Evolutionary conservation across 768 basidiomycete species (phyloP).

Genomic region (Rhizopogon vinicolor): DNA sequence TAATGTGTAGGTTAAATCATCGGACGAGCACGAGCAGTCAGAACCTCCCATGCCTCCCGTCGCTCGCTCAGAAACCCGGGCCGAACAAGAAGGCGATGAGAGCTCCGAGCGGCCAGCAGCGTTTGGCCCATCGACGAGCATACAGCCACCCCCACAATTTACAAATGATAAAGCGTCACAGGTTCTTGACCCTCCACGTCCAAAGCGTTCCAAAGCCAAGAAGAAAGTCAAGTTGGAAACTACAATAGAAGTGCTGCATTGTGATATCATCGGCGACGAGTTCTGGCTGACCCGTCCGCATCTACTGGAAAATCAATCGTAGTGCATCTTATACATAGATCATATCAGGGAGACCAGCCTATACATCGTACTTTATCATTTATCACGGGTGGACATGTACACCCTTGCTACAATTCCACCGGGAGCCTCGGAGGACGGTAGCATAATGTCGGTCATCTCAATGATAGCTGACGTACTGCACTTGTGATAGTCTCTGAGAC

Average conservation of each 20-base stretch:
- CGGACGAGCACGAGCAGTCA: background rate
- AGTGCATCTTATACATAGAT: too few species aligned
- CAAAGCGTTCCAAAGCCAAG: constrained; percentile 14
- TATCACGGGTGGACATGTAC: too few species aligned
- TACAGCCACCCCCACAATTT: background rate
- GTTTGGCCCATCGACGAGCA: background rate
- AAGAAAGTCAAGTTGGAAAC: constrained; percentile 33
- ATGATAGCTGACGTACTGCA: background rate
- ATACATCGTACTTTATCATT: too few species aligned
- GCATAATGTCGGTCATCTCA: background rate
- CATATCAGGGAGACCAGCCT: too few species aligned
- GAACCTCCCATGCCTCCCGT: background rate
- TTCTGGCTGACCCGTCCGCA: constrained; percentile 71
- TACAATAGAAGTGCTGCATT: constrained; percentile 61
- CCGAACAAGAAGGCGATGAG: background rate
- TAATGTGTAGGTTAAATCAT: background rate
- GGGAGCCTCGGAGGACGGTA: too few species aligned
- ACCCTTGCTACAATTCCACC: too few species aligned
- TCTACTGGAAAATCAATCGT: constrained; percentile 38
- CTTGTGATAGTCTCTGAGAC: too few species aligned
- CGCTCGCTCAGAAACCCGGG: too few species aligned
- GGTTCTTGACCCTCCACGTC: background rate
- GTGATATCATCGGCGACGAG: constrained; percentile 76
- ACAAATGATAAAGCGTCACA: too few species aligned
- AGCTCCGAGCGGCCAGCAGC: too few species aligned